These are phyloP conservation scores for Xenoacremonium recifei DNA, from an alignment of 2,329 filamentous ascomycete genomes.

Conservation along the genomic window DNA sequence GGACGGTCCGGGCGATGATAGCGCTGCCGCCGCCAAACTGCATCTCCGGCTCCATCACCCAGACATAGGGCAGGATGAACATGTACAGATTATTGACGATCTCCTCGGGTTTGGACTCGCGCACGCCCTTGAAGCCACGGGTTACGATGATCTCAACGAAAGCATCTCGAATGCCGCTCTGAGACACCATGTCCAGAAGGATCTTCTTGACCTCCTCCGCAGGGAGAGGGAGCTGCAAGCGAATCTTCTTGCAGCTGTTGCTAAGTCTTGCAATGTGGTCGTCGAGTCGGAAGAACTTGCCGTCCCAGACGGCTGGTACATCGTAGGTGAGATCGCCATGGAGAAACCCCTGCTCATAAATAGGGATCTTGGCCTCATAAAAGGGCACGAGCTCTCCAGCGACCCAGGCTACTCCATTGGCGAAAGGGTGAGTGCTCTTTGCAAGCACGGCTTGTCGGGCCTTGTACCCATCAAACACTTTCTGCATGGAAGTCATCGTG, in stretches of 20 bases:
- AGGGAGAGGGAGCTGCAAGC: slow-evolving; percentile 41
- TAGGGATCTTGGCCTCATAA: slow-evolving; percentile 44
- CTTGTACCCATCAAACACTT: slow-evolving; percentile 38
- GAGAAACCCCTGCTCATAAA: slow-evolving; percentile 52
- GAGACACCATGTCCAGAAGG: slow-evolving; percentile 43
- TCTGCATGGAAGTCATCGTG: slow-evolving; percentile 42
- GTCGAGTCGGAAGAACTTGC: slow-evolving; percentile 50
- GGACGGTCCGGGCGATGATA: slow-evolving; percentile 44
- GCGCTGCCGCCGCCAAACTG: slow-evolving; percentile 42
- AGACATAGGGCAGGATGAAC: slow-evolving; percentile 47
- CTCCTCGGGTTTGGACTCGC: slow-evolving; percentile 33
- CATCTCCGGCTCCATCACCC: slow-evolving; percentile 46
- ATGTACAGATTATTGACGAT: slow-evolving; percentile 46
- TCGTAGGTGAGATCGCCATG: slow-evolving; percentile 53
- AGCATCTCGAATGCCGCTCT: slow-evolving; percentile 46
- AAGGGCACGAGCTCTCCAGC: slow-evolving; percentile 42
- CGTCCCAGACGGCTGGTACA: slow-evolving; percentile 50
- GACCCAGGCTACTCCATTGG: slow-evolving; percentile 48
- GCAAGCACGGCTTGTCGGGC: slow-evolving; percentile 24
- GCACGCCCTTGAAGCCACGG: slow-evolving; percentile 42
- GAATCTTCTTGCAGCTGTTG: slow-evolving; percentile 43
- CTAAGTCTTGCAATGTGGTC: slow-evolving; percentile 46
- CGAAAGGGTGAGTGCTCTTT: slow-evolving; percentile 35
- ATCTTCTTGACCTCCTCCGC: slow-evolving; percentile 37
- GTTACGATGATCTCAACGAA: slow-evolving; percentile 52